These are phyloP conservation scores for Salix brachista DNA, from an alignment of 345 rosid species.

Conservation along the genomic window DNA sequence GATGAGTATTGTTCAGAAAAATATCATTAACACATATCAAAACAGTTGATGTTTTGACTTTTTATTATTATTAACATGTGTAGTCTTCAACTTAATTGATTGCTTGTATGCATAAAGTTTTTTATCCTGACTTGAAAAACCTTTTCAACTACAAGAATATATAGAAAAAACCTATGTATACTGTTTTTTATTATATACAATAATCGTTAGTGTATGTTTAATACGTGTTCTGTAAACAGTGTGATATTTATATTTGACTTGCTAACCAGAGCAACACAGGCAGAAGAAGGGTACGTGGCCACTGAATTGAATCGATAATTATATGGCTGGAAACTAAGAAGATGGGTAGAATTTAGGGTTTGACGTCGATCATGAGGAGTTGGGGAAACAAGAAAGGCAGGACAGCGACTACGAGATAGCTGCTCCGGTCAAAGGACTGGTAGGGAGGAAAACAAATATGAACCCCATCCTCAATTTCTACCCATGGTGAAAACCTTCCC, in stretches of 20 bases:
- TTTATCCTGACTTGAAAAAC: too few species aligned
- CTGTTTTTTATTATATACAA: too few species aligned
- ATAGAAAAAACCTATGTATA: too few species aligned
- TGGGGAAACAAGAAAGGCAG: not conserved
- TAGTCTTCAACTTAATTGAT: too few species aligned
- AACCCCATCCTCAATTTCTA: not conserved
- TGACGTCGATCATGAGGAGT: slow-evolving; percentile 24
- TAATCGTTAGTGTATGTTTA: not conserved
- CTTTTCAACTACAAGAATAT: too few species aligned
- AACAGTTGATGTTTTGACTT: too few species aligned
- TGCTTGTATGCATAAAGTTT: too few species aligned
- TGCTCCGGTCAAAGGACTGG: not conserved
- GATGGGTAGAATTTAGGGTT: slow-evolving; percentile 13
- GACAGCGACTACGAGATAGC: slow-evolving; percentile 10
- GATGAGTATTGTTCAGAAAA: too few species aligned
- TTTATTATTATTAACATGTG: too few species aligned
- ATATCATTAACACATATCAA: too few species aligned
- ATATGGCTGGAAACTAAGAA: not conserved
- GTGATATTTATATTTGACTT: not conserved
- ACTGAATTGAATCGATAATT: not conserved
- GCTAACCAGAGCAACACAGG: not conserved
- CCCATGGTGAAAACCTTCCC: slow-evolving; percentile 35
- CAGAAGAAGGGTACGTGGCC: not conserved
- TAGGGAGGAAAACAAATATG: slow-evolving; percentile 3
- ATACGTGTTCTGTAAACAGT: not conserved